Evolutionary conservation across 495 filamentous ascomycete genomes (phyloP), one percentile per base, ranked within the genome.

Genomic region (Xylaria castorea): DNA sequence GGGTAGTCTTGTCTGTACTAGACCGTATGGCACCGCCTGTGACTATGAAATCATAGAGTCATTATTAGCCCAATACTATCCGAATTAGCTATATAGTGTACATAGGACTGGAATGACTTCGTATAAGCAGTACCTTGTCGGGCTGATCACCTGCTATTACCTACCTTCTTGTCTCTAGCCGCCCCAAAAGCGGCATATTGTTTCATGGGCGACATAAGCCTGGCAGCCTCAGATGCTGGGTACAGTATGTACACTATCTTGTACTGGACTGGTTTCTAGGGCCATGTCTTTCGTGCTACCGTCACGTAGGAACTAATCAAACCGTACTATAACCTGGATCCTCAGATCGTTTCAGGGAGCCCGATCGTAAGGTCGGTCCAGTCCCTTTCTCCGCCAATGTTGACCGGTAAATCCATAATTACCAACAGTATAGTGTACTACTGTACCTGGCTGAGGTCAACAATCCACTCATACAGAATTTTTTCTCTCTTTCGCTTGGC

Each of bases 291-390:
- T 38, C 32, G 58, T 61, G 58, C 58, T 12, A 46, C 61, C 38
- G 36, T 44, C 30, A 27, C 3, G 38, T 44, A 44, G 61, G 36
- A 42, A 25, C 36, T 32, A 44, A 44, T 42, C 61, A 64, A 64
- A 64, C 38, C 61, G 12, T 64, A 32, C 38, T 40, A 25, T 40
- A 62, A 32, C 58, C 46, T 30, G 32, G 64, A 38, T 53, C 64
- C 32, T 67, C 46, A 30, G 44, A 55, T 67, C 64, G 64, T 67
- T 67, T 67, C 64, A 67, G 22, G 64, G 25, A 66, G 63, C 20
- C 38, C 40, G 63, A 66, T 66, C 63, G 38, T 48, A 48, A 66
- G 40, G 63, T 66, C 42, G 42, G 42, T 0, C 25, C 18, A n/a
- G 25, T 3, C 27, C 32, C 60, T 7, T 8, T 8, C 58, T 63